Evolutionary conservation across 805 yeast species (phyloP), one percentile per base, ranked within the genome.

Genomic region (Wickerhamiella alocasiicola): DNA sequence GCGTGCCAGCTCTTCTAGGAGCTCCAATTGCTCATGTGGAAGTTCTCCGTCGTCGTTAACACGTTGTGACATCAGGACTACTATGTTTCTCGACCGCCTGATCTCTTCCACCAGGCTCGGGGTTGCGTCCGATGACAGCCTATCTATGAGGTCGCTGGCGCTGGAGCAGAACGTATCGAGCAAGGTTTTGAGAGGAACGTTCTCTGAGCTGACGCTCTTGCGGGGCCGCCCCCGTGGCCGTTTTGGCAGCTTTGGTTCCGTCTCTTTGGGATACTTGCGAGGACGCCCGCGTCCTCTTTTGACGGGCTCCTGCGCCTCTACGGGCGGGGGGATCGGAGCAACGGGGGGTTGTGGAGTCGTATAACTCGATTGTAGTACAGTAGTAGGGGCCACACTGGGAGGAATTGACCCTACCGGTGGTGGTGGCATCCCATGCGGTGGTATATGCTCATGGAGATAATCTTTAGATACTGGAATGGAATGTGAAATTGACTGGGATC

Each of bases 241-340:
- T n/a, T 37, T 37, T 3, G 41, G 41, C 11, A 11, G 5, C 4
- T 23, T 30, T 2, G 29, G 29, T 17, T 21, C 39, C 16, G 20
- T 28, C 13, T 25, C 21, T 27, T 32, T 33, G 30, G 26, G 31
- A 29, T 34, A 17, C 24, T 33, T 27, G 21, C 32, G 40, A 4
- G 38, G 45, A 26, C 36, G 39, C 30, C 39, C 42, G 5, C 36
- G 39, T 12, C 36, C 42, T 18, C 34, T 42, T 20, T 29, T 36
- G 19, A 16, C 21, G 6, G 7, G 28, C 28, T 17, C 33, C 24
- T 24, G 33, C 33, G 3, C 15, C 25, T 17, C 24, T 18, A 24
- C 35, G n/a, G 9, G 35, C 7, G 11, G 9, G 9, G 7, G 9
- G 11, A 23, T 23, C 11, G 26, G 26, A n/a, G n/a, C n/a, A n/a